Base-by-base conservation (phyloP, 2,329 filamentous ascomycete species). In the Lecanicillium sp. region DNA sequence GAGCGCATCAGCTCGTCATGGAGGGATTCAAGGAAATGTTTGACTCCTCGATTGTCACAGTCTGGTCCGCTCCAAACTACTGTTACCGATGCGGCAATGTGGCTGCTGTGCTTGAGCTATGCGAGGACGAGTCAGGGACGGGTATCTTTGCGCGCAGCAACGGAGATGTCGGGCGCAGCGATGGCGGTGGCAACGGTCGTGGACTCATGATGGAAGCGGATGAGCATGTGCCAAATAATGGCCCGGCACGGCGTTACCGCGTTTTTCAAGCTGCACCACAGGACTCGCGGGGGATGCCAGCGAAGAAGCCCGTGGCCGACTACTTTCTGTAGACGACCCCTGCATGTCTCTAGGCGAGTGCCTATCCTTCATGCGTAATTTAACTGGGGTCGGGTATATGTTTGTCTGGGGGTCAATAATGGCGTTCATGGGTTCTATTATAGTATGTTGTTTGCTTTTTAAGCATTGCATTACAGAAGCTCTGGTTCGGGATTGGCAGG, bases 11-110 rank as follows among this genome's bases (percentile, higher is more conserved):
- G 66, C 81, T 98, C 19, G 93, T 98, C 55, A 98, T 97, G 93
- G 93, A 98, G 65, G 93, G 93, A 0, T 98, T 96, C 68, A 97
- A 97, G 70, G 93, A 97, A 65, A 97, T 97, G 90, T 98, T 97
- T 61, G 89, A 95, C 62, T 86, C 83, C 12, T 88, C 84, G 40
- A 96, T 98, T 54, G 93, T 97, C 35, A 98, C 93, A 0, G 93
- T 98, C n/a, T 98, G 93, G 91, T 94, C 87, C 1, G 90, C 90
- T 9, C 90, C 90, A 1, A 96, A 96, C 65, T 96, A 96, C 73
- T 96, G 90, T 70, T 96, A 96, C 69, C 82, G 89, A 54, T 96
- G 90, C 61, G 90, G 90, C 47, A 97, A 97, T 60, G 90, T 98
- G 11, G 93, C 93, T 1, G 91, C 93, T 0, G 90, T 98, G 50